Evolutionary conservation across 805 yeast species (phyloP).

Genomic region (Suhomyces pyralidae): DNA sequence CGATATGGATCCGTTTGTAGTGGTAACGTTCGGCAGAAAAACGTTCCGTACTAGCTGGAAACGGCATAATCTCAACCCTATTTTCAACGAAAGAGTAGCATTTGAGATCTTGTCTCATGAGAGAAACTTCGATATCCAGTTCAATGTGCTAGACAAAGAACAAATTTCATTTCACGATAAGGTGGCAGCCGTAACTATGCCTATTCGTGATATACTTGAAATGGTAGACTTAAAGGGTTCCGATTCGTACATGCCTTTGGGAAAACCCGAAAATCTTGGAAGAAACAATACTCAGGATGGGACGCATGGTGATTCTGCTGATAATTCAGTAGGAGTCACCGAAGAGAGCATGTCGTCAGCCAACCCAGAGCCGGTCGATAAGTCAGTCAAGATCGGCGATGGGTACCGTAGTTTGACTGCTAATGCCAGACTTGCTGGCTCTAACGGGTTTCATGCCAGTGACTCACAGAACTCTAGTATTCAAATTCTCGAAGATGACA

Average conservation of each 20-base stretch:
- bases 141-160: constrained; percentile 82
- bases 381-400: background rate
- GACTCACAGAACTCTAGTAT: constrained; percentile 15
- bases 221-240: constrained; percentile 22
- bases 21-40: constrained; percentile 83
- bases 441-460: background rate
- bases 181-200: constrained; percentile 64
- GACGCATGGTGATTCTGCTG: background rate
- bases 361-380: background rate
- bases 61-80: constrained; percentile 78
- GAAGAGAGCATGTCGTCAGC: background rate
- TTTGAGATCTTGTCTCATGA: constrained; percentile 75
- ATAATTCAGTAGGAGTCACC: background rate
- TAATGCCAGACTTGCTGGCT: background rate
- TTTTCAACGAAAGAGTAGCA: constrained; percentile 74
- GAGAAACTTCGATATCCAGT: constrained; percentile 58
- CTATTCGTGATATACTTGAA: constrained; percentile 48
- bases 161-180: constrained; percentile 77
- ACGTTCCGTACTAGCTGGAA: constrained; percentile 84
- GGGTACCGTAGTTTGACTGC: background rate
- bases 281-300: background rate
- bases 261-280: background rate
- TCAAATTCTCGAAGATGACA: constrained; percentile 26
- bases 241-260: constrained; percentile 2
- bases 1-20: constrained; percentile 96